Base-by-base conservation (phyloP, 257 asterid species). In the Orobanche coerulescens region DNA sequence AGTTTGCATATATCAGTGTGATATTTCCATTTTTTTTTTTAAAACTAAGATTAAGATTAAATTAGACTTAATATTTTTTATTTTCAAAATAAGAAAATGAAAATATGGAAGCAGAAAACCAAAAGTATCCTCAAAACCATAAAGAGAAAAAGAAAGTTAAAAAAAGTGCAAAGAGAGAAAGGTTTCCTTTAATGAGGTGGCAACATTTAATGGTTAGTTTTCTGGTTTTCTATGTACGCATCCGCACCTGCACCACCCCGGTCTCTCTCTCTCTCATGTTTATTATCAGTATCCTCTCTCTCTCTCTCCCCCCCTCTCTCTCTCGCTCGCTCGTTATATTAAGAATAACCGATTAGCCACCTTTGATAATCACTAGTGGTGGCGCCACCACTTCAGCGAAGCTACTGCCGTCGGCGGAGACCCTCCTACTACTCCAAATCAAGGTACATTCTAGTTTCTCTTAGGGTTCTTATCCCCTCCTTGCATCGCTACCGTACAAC, bases 311-410 rank as follows among this genome's bases (percentile, higher is more conserved):
- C 13, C 1, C 4, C 5, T 26, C 9, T 0, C 42, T 36, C 46
- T n/a, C n/a, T n/a, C n/a, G n/a, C n/a, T n/a, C n/a, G n/a, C n/a
- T n/a, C n/a, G n/a, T n/a, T n/a, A n/a, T n/a, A n/a, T n/a, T n/a
- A 58, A 68, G 67, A 75, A 60, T 58, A 34, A 65, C 75, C 53
- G 19, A 26, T 23, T 36, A 36, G 49, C 68, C 30, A 64, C 69
- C 73, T 78, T 65, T 61, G 74, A 67, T 61, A 48, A 9, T 40
- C 42, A 43, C 69, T 30, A 15, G 31, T 39, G 46, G 11, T 43
- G n/a, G 62, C 53, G 53, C 39, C 55, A 12, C 34, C 64, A 20
- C 51, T 15, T 33, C 48, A 16, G 46, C 67, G 37, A 3, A 28
- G 5, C 16, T 4, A 46, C 49, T 2, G 4, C 42, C 55, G 58